phyloP scores from a whole-genome alignment of 306 rosid species.

The Styphnolobium japonicum region DNA sequence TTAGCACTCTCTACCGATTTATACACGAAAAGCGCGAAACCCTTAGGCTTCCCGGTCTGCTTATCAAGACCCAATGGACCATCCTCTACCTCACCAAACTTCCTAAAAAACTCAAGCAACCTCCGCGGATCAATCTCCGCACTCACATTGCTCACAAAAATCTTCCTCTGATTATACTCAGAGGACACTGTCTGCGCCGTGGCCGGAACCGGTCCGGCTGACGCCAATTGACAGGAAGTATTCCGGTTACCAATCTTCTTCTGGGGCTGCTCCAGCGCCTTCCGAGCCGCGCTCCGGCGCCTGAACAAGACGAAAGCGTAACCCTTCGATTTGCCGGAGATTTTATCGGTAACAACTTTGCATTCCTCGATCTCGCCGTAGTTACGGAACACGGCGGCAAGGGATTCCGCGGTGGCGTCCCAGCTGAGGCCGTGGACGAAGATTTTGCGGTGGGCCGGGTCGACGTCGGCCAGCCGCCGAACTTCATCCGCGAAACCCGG shows the following conservation, averaged over 20 bases:
- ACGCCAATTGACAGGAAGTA: constrained; percentile 40
- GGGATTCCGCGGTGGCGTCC: too few relatives aligned
- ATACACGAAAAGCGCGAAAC: constrained; percentile 39
- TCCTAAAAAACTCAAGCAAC: constrained; percentile 31
- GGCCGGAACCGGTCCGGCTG: constrained; percentile 38
- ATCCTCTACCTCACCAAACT: constrained; percentile 44
- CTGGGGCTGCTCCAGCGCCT: too few relatives aligned
- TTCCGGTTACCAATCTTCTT: constrained; percentile 38
- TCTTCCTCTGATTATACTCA: constrained; percentile 34
- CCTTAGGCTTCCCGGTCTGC: constrained; percentile 41
- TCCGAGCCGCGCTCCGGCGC: too few relatives aligned
- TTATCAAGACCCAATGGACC: constrained; percentile 45
- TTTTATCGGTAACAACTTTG: too few relatives aligned
- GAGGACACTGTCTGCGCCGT: constrained; percentile 24
- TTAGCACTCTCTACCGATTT: constrained; percentile 27
- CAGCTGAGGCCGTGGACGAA: too few relatives aligned
- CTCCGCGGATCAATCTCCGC: constrained; percentile 27
- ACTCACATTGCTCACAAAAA: constrained; percentile 40
- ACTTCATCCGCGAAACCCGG: too few relatives aligned
- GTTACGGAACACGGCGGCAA: too few relatives aligned
- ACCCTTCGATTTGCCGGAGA: too few relatives aligned
- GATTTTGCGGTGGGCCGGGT: too few relatives aligned
- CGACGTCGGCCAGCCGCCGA: too few relatives aligned
- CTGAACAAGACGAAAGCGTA: too few relatives aligned
- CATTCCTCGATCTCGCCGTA: too few relatives aligned